Evolutionary conservation across 805 yeast genomes (phyloP), one percentile per base, ranked within the genome.

Genomic region (Yarrowia sp.): DNA sequence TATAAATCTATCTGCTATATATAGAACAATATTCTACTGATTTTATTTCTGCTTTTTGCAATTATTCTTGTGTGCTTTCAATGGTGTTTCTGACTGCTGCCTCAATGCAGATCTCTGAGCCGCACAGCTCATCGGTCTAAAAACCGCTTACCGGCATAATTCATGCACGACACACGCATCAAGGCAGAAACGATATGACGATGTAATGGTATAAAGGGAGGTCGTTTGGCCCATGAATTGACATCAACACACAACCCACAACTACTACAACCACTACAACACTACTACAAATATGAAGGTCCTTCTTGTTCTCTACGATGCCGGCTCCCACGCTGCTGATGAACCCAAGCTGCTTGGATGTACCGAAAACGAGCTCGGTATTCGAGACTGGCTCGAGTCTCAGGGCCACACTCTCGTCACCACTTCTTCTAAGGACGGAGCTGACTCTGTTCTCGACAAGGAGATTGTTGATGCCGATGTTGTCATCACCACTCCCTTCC

Each of bases 401-500:
- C 78, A 86, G 67, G 95, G 93, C 43, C 90, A 89, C 71, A 81
- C 83, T 53, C 77, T 88, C 67, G 81, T 86, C 33, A 78, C 87
- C 47, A 89, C 95, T 51, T 73, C 84, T 48, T 85, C 84, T 74
- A 89, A 89, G 74, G 96, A 88, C 64, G 87, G 87, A 57, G 80
- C 79, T 45, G 69, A 75, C 18, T 81, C 88, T 1, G 80, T 73
- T 41, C 82, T 89, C 60, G 95, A 89, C 75, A 78, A 81, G 71
- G 80, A 87, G 68, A 81, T 89, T 73, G 82, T 80, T 55, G 90
- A 86, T 67, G 89, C 92, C 5, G 95, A 89, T 70, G 80, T 89
- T 61, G 83, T 89, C 71, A 88, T 89, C 75, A 85, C 92, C 44
- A 88, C 92, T 11, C 92, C 93, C 4, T 88, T 88, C 81, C 89